Base-by-base conservation (phyloP, 2,329 filamentous ascomycete species). In the Delphinella strobiligena region DNA sequence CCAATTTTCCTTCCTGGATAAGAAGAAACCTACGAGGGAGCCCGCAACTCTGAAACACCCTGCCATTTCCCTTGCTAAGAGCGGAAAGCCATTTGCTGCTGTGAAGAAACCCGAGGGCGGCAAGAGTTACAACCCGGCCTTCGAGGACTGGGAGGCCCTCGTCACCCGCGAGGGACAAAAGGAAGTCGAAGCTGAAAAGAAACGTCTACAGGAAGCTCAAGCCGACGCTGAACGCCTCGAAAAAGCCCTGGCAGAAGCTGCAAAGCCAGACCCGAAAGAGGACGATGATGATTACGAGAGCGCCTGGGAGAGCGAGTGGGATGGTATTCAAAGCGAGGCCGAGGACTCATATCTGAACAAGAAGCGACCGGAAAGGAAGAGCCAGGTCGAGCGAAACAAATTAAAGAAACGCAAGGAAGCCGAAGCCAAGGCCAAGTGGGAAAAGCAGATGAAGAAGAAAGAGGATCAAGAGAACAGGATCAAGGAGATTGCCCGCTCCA, bases 91-190 rank as follows among this genome's bases (percentile, higher is more conserved):
- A 0, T 68, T 93, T 7, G 82, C 85, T 1, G 79, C 87, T 2
- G 82, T 98, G 1, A 70, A 73, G 45, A 82, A 78, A 53, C 91
- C 91, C 1, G 72, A 78, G 5, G 85, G 80, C 12, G 87, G 85
- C 43, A 85, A 80, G 60, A 93, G 85, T 51, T 98, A 98, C 66
- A 98, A 98, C 58, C 91, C 91, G 0, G 67, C 75, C 4, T 93
- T 93, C 51, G 73, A 77, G 47, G 87, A 94, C 47, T 98, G 93
- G 71, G 80, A 88, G 51, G 71, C 75, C 7, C 74, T 89, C 12
- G 66, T 94, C 33, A 71, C 74, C 15, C 69, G 75, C 31, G 85
- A 93, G 60, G 82, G 85, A 34, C 72, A 79, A 41, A 85, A 83
- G 61, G 88, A 82, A 11, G 68, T 95, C 2, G 82, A 80, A 47